These are phyloP conservation scores for Thamnidium elegans DNA, from an alignment of 192 early-diverging fungal genomes.

Conservation along the genomic window DNA sequence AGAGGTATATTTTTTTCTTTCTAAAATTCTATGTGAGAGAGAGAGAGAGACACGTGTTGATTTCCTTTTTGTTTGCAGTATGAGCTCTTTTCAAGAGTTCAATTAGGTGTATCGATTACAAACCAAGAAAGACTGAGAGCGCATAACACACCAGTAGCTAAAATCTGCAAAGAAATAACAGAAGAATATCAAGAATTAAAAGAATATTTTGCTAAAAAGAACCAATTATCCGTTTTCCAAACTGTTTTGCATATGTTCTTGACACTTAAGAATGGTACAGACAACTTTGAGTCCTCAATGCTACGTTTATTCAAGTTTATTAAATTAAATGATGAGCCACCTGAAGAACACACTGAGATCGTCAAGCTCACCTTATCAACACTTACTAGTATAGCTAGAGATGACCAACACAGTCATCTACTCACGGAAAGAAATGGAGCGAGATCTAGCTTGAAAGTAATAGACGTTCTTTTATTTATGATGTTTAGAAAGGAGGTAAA, in stretches of 20 bases:
- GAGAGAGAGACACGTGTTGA: neutral
- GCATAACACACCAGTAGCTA: neutral
- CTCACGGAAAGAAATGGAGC: no score
- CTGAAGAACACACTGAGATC: no score
- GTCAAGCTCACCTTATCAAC: neutral
- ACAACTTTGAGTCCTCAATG: no score
- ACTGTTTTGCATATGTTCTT: neutral
- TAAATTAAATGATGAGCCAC: no score
- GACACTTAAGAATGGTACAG: neutral
- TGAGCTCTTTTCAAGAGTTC: conserved; percentile 7
- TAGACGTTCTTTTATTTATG: neutral
- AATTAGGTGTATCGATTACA: neutral
- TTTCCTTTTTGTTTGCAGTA: neutral
- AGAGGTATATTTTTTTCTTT: no score
- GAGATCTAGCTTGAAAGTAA: neutral
- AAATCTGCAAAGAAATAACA: neutral
- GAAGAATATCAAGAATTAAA: neutral
- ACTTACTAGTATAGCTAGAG: neutral
- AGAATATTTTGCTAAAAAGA: neutral
- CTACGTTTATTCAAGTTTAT: no score
- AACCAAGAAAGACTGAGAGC: conserved; percentile 1
- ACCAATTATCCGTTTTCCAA: neutral
- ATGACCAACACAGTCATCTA: neutral
- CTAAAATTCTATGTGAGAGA: no score
- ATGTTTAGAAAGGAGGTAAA: neutral